A percentile compares a stretch with the other conserved stretches of the same genome.
Evolutionary conservation across 2,329 filamentous ascomycete genomes (phyloP).

Genomic region (Aureobasidium sp.): DNA sequence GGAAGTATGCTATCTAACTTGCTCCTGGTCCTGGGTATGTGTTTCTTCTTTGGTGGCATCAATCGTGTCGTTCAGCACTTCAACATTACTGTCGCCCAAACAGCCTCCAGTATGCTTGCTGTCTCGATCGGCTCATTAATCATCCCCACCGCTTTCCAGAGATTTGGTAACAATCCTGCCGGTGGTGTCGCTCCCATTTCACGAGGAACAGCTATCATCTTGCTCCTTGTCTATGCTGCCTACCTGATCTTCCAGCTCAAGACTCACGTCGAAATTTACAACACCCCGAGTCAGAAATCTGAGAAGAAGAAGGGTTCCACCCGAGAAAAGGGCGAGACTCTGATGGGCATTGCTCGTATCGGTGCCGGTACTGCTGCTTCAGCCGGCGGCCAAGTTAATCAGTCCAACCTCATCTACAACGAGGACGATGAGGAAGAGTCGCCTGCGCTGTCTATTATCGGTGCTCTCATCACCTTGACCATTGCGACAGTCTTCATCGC

Average conservation of each 20-base stretch:
- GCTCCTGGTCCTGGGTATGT: slow-evolving; percentile 82
- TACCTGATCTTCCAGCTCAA: slow-evolving; percentile 91
- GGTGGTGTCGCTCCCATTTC: slow-evolving; percentile 41
- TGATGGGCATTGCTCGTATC: slow-evolving; percentile 46
- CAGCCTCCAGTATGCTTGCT: slow-evolving; percentile 72
- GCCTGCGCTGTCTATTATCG: slow-evolving; percentile 64
- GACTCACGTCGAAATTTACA: slow-evolving; percentile 75
- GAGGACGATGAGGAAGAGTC: slow-evolving; percentile 57
- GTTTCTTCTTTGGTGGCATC: slow-evolving; percentile 81
- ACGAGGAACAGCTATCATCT: slow-evolving; percentile 68
- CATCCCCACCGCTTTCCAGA: slow-evolving; percentile 80
- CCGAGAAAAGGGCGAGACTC: slow-evolving; percentile 44
- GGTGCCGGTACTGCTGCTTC: slow-evolving; percentile 46
- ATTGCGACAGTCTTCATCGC: slow-evolving; percentile 74
- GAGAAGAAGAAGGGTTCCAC: slow-evolving; percentile 47
- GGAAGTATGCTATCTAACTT: slow-evolving; percentile 89
- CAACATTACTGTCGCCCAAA: slow-evolving; percentile 88
- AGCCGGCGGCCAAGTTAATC: slow-evolving; percentile 44
- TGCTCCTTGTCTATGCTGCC: slow-evolving; percentile 73
- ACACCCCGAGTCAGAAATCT: slow-evolving; percentile 70
- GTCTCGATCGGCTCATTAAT: slow-evolving; percentile 76
- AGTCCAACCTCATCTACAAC: slow-evolving; percentile 38
- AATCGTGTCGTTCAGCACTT: slow-evolving; percentile 77
- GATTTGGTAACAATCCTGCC: slow-evolving; percentile 33
- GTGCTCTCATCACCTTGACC: slow-evolving; percentile 64